These are phyloP conservation scores for Elsinoe necatrix DNA, from an alignment of 2,329 filamentous ascomycete species.

Conservation along the genomic window DNA sequence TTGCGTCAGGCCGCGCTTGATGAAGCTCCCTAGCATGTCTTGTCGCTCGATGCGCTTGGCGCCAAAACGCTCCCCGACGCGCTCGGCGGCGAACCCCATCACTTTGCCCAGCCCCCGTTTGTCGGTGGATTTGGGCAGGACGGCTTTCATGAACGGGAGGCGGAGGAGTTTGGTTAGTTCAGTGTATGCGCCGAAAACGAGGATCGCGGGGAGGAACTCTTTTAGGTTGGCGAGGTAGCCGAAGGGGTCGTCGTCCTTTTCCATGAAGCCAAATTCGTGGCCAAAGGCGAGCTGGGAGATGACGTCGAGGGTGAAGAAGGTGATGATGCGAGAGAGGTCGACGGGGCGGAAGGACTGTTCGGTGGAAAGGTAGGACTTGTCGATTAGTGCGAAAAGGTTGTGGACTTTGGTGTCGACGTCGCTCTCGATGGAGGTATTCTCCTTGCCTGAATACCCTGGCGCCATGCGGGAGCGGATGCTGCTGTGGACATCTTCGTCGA, in stretches of 20 bases:
- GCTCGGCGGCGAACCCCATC: conserved; percentile 38
- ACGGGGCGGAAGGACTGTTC: conserved; percentile 26
- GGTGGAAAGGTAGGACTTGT: conserved; percentile 29
- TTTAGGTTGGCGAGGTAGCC: conserved; percentile 41
- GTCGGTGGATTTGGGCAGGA: conserved; percentile 42
- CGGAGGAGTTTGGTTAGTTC: conserved; percentile 36
- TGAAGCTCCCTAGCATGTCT: conserved; percentile 49
- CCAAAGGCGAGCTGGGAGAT: conserved; percentile 36
- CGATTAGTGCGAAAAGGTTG: conserved; percentile 28
- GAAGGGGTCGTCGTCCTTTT: conserved; percentile 42
- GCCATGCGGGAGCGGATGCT: conserved; percentile 32
- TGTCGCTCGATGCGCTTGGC: conserved; percentile 35
- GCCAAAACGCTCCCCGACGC: conserved; percentile 41
- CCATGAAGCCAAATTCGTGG: conserved; percentile 42
- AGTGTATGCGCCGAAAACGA: conserved; percentile 38
- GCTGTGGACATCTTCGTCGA: conserved; percentile 33
- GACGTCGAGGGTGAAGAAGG: conserved; percentile 36
- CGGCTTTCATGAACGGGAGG: conserved; percentile 34
- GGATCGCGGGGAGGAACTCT: conserved; percentile 37
- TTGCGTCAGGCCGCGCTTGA: conserved; percentile 38
- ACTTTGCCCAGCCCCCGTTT: conserved; percentile 32
- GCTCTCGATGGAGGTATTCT: conserved; percentile 31
- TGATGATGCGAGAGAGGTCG: conserved; percentile 31
- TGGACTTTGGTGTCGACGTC: conserved; percentile 32
- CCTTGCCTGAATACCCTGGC: conserved; percentile 34